phyloP scores from a whole-genome alignment of 306 rosid species.

The Cucumis cinereus region DNA sequence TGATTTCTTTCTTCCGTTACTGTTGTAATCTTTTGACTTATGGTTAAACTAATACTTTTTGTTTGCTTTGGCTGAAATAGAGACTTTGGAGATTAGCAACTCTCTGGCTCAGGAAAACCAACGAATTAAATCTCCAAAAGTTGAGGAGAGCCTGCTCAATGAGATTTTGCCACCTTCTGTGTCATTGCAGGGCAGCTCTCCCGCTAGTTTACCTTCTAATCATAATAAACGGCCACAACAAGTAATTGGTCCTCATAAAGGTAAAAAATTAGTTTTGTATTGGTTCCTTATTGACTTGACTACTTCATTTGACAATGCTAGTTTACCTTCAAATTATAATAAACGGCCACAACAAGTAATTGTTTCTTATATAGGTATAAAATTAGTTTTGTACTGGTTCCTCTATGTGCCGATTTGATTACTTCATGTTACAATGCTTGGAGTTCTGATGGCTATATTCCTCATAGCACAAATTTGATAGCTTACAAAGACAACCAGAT shows the following conservation, averaged over 20 bases:
- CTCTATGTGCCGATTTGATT: not conserved
- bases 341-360: constrained; percentile 47
- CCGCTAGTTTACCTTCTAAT: constrained; percentile 59
- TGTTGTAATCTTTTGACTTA: not conserved
- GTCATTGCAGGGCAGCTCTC: constrained; percentile 37
- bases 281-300: not conserved
- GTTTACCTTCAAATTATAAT: constrained; percentile 65
- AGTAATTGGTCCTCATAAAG: constrained; percentile 55
- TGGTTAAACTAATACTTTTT: not conserved
- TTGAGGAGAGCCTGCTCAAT: constrained; percentile 32
- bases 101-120: constrained; percentile 40
- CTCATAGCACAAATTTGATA: not conserved
- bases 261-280: constrained; percentile 19
- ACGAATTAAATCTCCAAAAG: constrained; percentile 45
- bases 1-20: constrained; percentile 1
- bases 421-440: not conserved
- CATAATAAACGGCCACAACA: constrained; percentile 56
- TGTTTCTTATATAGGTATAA: constrained; percentile 67
- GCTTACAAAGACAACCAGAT: not conserved
- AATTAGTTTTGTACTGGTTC: not conserved
- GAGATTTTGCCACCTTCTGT: constrained; percentile 38
- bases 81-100: constrained; percentile 39
- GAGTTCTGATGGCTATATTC: not conserved
- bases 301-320: not conserved
- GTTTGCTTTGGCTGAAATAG: constrained; percentile 12